phyloP scores from a whole-genome alignment of 164 flowering plant genomes.

The Umbellularia californica region DNA sequence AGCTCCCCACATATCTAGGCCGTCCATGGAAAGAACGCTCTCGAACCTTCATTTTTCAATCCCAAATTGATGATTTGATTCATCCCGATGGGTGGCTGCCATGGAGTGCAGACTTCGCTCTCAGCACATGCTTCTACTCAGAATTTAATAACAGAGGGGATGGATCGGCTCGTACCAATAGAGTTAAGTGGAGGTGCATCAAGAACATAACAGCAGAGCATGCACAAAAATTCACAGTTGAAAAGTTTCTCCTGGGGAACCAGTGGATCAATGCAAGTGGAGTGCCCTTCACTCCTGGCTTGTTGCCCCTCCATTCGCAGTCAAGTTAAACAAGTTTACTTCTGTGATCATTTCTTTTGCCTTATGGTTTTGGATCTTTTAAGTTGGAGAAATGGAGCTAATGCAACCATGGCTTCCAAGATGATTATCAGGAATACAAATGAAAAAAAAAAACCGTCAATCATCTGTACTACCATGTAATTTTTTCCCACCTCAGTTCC shows the following conservation, averaged over 20 bases:
- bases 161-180: conserved; percentile 27
- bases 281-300: conserved; percentile 41
- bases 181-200: conserved; percentile 55
- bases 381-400: too few relatives aligned
- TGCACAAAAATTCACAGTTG: conserved; percentile 30
- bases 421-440: too few relatives aligned
- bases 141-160: conserved; percentile 54
- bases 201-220: conserved; percentile 18
- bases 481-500: too few relatives aligned
- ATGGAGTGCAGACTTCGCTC: conserved; percentile 35
- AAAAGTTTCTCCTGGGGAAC: conserved; percentile 30
- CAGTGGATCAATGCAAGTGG: conserved; percentile 46
- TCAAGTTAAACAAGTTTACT: too few relatives aligned
- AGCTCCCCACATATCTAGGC: conserved; percentile 40
- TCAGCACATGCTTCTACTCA: conserved; percentile 34
- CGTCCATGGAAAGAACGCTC: conserved; percentile 61
- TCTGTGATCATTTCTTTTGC: too few relatives aligned
- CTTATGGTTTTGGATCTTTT: too few relatives aligned
- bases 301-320: conserved; percentile 1
- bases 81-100: conserved; percentile 49
- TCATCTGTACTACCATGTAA: too few relatives aligned
- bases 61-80: conserved; percentile 39
- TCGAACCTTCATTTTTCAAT: conserved; percentile 43
- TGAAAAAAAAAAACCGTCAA: too few relatives aligned
- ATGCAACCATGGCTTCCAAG: too few relatives aligned